Percentiles rank a stretch among this genome's conserved stretches.
phyloP scores from a whole-genome alignment of 2,329 filamentous ascomycete species.

The Sporothrix luriei region DNA sequence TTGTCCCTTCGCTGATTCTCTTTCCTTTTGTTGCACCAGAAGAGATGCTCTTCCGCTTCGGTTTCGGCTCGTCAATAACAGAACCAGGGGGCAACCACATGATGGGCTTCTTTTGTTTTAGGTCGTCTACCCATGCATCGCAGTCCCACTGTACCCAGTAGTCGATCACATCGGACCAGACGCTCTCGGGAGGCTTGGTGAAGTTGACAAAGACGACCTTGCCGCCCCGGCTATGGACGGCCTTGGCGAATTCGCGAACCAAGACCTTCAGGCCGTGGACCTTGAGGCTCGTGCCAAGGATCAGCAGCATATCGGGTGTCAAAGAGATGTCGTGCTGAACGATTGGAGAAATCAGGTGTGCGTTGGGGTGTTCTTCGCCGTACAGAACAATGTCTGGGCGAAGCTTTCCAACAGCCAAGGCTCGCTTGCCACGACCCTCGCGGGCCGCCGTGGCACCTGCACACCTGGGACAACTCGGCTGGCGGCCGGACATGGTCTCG shows the following conservation, averaged over 20 bases:
- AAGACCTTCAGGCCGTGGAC: slow-evolving; percentile 73
- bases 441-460: slow-evolving; percentile 63
- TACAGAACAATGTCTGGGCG: slow-evolving; percentile 74
- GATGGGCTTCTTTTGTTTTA: slow-evolving; percentile 60
- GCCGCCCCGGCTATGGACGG: slow-evolving; percentile 67
- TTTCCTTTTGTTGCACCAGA: slow-evolving; percentile 34
- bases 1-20: background rate
- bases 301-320: slow-evolving; percentile 67
- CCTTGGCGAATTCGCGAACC: slow-evolving; percentile 70
- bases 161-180: slow-evolving; percentile 72
- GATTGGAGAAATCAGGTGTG: slow-evolving; percentile 68
- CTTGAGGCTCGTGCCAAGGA: slow-evolving; percentile 70
- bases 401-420: slow-evolving; percentile 67
- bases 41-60: slow-evolving; percentile 42
- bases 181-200: slow-evolving; percentile 70
- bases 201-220: slow-evolving; percentile 74
- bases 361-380: slow-evolving; percentile 71
- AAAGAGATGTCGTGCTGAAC: slow-evolving; percentile 68
- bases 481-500: slow-evolving; percentile 63
- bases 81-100: slow-evolving; percentile 59
- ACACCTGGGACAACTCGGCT: slow-evolving; percentile 69
- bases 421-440: slow-evolving; percentile 66
- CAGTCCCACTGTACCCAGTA: slow-evolving; percentile 77
- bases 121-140: slow-evolving; percentile 69
- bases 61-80: slow-evolving; percentile 45